These are phyloP conservation scores for Metschnikowia peoriensis DNA, from an alignment of 805 yeast species.

Conservation along the genomic window DNA sequence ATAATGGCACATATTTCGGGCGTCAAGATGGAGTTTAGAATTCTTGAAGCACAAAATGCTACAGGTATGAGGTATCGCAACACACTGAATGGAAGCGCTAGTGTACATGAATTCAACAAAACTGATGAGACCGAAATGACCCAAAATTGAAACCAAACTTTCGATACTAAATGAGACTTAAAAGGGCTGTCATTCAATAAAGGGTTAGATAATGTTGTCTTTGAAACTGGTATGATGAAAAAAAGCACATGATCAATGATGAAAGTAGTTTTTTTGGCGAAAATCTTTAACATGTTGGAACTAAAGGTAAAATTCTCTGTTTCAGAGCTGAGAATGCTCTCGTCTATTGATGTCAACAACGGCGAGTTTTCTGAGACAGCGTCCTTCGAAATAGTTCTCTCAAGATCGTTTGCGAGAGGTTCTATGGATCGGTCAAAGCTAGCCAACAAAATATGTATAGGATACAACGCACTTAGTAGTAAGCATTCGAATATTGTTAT, in stretches of 20 bases:
- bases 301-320: neutral
- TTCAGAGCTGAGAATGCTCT: neutral
- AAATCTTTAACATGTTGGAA: neutral
- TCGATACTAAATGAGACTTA: slow-evolving; percentile 10
- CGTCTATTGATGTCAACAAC: neutral
- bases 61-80: slow-evolving; percentile 1
- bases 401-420: slow-evolving; percentile 1
- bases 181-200: neutral
- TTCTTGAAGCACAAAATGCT: neutral
- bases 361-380: slow-evolving; percentile 5
- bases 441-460: slow-evolving; percentile 16
- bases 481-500: slow-evolving; percentile 32
- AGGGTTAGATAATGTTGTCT: neutral
- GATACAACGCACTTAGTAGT: slow-evolving; percentile 21
- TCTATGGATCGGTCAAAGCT: neutral
- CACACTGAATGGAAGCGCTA: neutral
- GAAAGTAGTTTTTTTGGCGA: neutral
- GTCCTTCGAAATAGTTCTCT: slow-evolving; percentile 1
- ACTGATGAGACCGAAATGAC: neutral
- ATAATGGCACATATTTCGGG: neutral
- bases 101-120: slow-evolving; percentile 4
- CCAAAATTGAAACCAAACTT: slow-evolving; percentile 15
- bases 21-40: neutral
- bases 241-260: slow-evolving; percentile 4
- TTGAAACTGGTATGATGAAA: slow-evolving; percentile 11